Evolutionary conservation across 352 stramenopile genomes (phyloP).

Genomic region (Paralagenidium karlingii): DNA sequence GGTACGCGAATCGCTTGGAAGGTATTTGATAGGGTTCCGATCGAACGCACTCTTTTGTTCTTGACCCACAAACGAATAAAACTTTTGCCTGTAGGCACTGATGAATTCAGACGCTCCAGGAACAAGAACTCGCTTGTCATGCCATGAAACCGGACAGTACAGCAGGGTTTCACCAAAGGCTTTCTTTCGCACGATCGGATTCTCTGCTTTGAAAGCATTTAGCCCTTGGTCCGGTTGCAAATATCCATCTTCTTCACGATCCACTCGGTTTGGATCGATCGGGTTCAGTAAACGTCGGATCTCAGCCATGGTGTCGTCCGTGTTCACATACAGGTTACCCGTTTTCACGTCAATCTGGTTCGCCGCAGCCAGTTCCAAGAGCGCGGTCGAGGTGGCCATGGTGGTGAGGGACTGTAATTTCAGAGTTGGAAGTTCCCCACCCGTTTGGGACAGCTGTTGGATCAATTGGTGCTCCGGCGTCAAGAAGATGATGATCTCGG

Average conservation of each 20-base stretch:
- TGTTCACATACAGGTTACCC: slow-evolving; percentile 1
- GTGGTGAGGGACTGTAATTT: too few species aligned
- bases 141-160: slow-evolving; percentile 57
- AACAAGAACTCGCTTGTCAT: slow-evolving; percentile 15
- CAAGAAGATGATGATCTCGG: slow-evolving; percentile 27
- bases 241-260: slow-evolving; percentile 27
- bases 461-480: slow-evolving; percentile 15
- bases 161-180: slow-evolving; percentile 32
- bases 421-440: too few species aligned
- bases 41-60: slow-evolving; percentile 27
- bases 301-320: slow-evolving; percentile 14
- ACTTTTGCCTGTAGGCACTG: slow-evolving; percentile 21
- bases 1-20: too few species aligned
- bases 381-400: too few species aligned
- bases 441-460: too few species aligned
- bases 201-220: slow-evolving; percentile 10
- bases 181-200: slow-evolving; percentile 1
- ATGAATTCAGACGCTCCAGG: slow-evolving; percentile 25
- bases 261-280: slow-evolving; percentile 24
- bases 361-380: slow-evolving; percentile 5
- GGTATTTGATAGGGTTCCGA: slow-evolving; percentile 27
- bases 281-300: slow-evolving; percentile 21
- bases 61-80: slow-evolving; percentile 43
- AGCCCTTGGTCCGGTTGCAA: too few species aligned
- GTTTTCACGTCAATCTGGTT: slow-evolving; percentile 8